Evolutionary conservation across 2,329 filamentous ascomycete species (phyloP), one percentile per base, ranked within the genome.

Genomic region (Beauveria bassiana): DNA sequence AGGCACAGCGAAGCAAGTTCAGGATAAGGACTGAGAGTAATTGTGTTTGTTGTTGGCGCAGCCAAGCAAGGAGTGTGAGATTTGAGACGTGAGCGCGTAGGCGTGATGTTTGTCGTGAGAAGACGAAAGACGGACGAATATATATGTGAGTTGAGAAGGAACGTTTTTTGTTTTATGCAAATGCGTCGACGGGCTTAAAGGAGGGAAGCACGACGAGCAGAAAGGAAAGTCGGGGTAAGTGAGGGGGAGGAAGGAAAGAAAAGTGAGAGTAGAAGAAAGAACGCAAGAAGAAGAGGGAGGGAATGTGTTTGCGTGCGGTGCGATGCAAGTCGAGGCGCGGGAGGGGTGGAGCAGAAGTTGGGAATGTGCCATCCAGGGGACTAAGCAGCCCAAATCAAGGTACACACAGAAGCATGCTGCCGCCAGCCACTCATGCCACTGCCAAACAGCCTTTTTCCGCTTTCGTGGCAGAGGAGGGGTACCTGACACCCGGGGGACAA

Each of bases 1-100:
- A 45, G 50, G 58, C 45, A 56, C 52, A 61, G 59, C 59, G 45
- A 55, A 61, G 50, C 50, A 47, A 26, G 34, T 38, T 38, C 50
- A 24, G 10, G 40, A 26, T 7, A 22, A 40, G 7, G 40, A 47
- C 3, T 79, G 64, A 38, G 18, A 62, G 51, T 65, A 52, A 59
- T 65, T 63, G 56, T 34, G 62, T 43, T 65, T 54, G 59, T 65
- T 64, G 56, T 59, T 59, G 56, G 56, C 56, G 26, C 56, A 52
- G 56, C 56, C 56, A 59, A 51, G 34, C 24, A 52, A 34, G n/a
- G 56, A 59, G 22, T 57, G 54, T 58, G 43, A 38, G n/a, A n/a
- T 46, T 43, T 3, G 18, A 31, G 8, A n/a, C 26, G 26, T 51
- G 53, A 26, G 42, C 28, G 43, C 51, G 55, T 49, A 49, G 24